Evolutionary conservation across 495 filamentous ascomycete genomes (phyloP), one percentile per base, ranked within the genome.

Genomic region (Xylaria curta): DNA sequence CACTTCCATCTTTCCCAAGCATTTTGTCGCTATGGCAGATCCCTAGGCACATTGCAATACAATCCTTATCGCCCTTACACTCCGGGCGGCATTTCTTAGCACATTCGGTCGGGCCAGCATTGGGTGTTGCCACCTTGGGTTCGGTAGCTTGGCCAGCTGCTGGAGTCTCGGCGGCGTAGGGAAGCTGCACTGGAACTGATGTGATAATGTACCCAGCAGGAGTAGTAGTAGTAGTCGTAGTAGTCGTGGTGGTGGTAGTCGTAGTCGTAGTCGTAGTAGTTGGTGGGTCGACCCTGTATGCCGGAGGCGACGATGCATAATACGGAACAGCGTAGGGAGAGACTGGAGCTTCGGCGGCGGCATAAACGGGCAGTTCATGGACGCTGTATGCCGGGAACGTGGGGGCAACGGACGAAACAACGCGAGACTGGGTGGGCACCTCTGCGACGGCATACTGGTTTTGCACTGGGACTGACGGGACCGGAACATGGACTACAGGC

Each of bases 31-130:
- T 31, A 7, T 42, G 65, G 9, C 65, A 67, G 5, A 33, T 26
- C 31, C 40, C 7, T 12, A 67, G n/a, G 4, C 65, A 67, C 1
- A n/a, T 15, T n/a, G 47, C 53, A 13, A 17, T 5, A 2, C 65
- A 67, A 26, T 67, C 33, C 33, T 10, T 13, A 33, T 67, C 65
- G 4, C 47, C 65, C 47, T 26, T 10, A 21, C 65, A 67, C 49
- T 67, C 13, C 19, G 15, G 10, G 49, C n/a, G 31, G 65, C 65
- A 67, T 21, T 44, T 54, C 12, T 13, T 13, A 1, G 13, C 33
- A 33, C 65, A 67, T 19, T n/a, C n/a, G 33, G 10, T 19, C 24
- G 65, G n/a, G n/a, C 21, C 65, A 28, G 6, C 13, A 8, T 38
- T 8, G 66, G 26, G 44, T 44, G 21, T 12, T 40, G 59, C 19